Percentiles rank a stretch among this genome's conserved stretches.
Evolutionary conservation across 495 filamentous ascomycete species (phyloP).

Genomic region (Aspergillus nidulans): DNA sequence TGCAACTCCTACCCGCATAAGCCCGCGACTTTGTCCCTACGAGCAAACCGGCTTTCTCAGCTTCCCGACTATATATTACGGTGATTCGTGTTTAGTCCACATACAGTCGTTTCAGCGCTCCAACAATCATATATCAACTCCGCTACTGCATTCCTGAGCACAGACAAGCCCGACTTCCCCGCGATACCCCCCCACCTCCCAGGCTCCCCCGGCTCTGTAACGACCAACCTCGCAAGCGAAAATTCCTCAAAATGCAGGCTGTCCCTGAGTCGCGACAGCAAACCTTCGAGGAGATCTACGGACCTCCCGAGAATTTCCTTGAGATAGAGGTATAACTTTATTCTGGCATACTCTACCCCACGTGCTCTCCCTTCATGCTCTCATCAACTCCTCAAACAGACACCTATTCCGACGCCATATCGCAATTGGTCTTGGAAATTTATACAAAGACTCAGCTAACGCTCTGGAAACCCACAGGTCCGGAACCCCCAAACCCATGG

Average conservation of each 20-base stretch:
- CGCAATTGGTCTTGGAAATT: neutral
- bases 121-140: too few species aligned
- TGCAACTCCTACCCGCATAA: neutral
- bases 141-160: neutral
- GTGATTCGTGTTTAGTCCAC: neutral
- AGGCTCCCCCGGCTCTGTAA: neutral
- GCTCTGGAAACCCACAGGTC: conserved; percentile 52
- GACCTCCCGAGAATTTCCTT: conserved; percentile 95
- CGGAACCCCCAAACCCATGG: conserved; percentile 93
- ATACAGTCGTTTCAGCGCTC: neutral
- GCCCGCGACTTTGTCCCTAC: neutral
- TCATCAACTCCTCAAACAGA: neutral
- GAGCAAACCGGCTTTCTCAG: neutral
- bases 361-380: conserved; percentile 1
- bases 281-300: conserved; percentile 98
- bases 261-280: conserved; percentile 84
- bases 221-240: neutral
- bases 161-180: neutral
- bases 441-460: neutral
- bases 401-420: neutral
- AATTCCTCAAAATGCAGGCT: conserved; percentile 61
- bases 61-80: neutral
- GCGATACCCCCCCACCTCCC: conserved; percentile 6
- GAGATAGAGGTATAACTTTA: conserved; percentile 77
- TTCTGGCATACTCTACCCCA: conserved; percentile 1